Base-by-base conservation (phyloP, 805 yeast species). In the Spencermartinsiella europaea region DNA sequence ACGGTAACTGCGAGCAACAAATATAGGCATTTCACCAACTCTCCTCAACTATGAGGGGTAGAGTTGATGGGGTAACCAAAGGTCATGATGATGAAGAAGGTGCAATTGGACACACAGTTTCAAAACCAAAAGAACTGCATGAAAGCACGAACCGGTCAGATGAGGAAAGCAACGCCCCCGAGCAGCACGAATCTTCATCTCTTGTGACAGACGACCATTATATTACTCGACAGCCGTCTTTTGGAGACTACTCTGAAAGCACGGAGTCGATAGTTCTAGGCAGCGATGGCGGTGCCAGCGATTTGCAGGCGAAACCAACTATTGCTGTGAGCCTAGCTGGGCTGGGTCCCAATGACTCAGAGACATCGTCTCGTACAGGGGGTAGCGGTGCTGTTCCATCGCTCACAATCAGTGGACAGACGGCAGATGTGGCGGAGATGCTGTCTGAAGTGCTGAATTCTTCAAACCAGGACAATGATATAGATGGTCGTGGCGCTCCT, bases 241-340 rank as follows among this genome's bases (percentile, higher is more conserved):
- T 20, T 37, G 21, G 20, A 7, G 14, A 15, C 19, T 16, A 19
- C 42, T 22, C 25, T 8, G 47, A 42, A 19, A 35, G 22, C 19
- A 15, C 38, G 33, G 28, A 36, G 22, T 28, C 47, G 39, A 14
- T 27, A 21, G 19, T 20, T 45, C 15, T 21, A 16, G 21, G 40
- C 19, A 33, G 22, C 38, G 38, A 34, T 17, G 37, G 14, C 16
- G 28, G 34, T 7, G n/a, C n/a, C n/a, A 25, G 31, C 12, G 48
- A 48, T 19, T 51, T 57, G 16, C 56, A 55, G 39, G 44, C 59
- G n/a, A 49, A 44, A 25, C 58, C 61, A 14, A 57, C 61, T 5
- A 55, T 59, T 5, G 60, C 60, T 20, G 41, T 57, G 17, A 48
- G 60, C 4, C 41, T 21, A 10, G 45, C 38, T 19, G 39, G 16